These are phyloP conservation scores for Dioscorea dumetorum DNA, from an alignment of 106 monocot species.

Conservation along the genomic window DNA sequence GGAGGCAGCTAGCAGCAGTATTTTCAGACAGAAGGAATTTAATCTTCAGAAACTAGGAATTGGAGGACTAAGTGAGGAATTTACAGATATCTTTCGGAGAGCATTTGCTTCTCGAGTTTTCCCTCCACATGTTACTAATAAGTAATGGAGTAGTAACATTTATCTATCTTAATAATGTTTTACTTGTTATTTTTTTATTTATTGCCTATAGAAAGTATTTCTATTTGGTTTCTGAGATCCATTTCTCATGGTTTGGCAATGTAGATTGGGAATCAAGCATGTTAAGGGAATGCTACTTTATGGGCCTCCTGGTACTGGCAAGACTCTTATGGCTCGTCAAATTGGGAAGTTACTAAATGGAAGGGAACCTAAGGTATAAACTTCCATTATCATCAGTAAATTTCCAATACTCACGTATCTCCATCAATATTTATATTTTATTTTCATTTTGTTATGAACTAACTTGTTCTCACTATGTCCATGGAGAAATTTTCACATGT, in stretches of 20 bases:
- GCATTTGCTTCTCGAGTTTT: conserved; percentile 99
- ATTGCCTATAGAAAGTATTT: neutral
- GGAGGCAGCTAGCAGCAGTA: conserved; percentile 82
- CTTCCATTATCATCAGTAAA: neutral
- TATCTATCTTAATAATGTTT: too few relatives aligned
- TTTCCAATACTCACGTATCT: too few relatives aligned
- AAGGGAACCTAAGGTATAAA: conserved; percentile 86
- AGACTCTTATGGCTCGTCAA: conserved; percentile 98
- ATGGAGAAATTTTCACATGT: too few relatives aligned
- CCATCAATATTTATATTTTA: too few relatives aligned
- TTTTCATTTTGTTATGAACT: too few relatives aligned
- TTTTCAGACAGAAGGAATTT: conserved; percentile 92
- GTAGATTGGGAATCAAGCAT: conserved; percentile 93
- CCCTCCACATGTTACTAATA: conserved; percentile 81
- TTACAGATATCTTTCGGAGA: conserved; percentile 89
- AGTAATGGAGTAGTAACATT: conserved; percentile 38
- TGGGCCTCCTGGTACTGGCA: conserved; percentile 98
- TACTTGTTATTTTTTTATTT: neutral
- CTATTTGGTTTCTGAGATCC: neutral
- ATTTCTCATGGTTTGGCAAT: neutral
- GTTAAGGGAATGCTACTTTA: conserved; percentile 94
- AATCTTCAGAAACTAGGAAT: conserved; percentile 90
- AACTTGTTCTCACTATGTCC: too few relatives aligned
- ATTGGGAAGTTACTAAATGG: conserved; percentile 96
- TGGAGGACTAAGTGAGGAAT: conserved; percentile 89